phyloP scores from a whole-genome alignment of 2,329 filamentous ascomycete genomes.

The Sarocladium brachiariae region DNA sequence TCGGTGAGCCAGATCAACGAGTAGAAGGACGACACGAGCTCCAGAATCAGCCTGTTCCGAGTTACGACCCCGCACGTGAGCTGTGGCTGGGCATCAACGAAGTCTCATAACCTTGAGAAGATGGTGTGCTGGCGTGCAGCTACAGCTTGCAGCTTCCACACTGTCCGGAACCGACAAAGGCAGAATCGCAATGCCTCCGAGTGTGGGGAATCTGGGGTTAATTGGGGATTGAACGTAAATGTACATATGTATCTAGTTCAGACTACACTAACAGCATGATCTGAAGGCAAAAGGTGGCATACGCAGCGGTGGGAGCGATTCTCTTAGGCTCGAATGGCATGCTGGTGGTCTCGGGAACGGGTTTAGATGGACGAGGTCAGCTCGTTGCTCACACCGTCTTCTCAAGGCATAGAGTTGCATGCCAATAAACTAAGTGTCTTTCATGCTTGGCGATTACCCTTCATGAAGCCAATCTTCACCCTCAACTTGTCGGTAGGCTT shows the following conservation, averaged over 20 bases:
- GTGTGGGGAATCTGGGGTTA: slow-evolving; percentile 7
- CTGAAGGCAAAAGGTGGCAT: too few species aligned
- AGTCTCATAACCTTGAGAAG: neutral
- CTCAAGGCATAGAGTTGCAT: too few species aligned
- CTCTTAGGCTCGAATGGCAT: too few species aligned
- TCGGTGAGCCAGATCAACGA: neutral
- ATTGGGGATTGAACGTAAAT: too few species aligned
- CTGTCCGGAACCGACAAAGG: neutral
- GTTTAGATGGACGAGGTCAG: neutral
- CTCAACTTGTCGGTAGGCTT: too few species aligned
- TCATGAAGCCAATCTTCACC: too few species aligned
- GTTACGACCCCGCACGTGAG: slow-evolving; percentile 5
- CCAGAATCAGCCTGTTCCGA: neutral
- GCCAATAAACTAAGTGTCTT: too few species aligned
- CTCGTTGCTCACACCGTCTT: too few species aligned
- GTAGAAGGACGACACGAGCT: slow-evolving; percentile 1
- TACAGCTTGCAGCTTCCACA: slow-evolving; percentile 7
- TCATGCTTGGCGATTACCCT: too few species aligned
- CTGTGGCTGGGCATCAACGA: slow-evolving; percentile 5
- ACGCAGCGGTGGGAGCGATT: too few species aligned
- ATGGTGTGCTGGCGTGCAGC: slow-evolving; percentile 8
- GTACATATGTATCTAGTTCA: neutral
- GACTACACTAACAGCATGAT: neutral
- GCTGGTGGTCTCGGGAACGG: neutral
- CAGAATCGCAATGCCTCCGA: neutral